A percentile compares a stretch with the other conserved stretches of the same genome.
These are phyloP conservation scores for Saksenaea vasiformis DNA, from an alignment of 371 early-diverging fungal genomes.

Conservation along the genomic window DNA sequence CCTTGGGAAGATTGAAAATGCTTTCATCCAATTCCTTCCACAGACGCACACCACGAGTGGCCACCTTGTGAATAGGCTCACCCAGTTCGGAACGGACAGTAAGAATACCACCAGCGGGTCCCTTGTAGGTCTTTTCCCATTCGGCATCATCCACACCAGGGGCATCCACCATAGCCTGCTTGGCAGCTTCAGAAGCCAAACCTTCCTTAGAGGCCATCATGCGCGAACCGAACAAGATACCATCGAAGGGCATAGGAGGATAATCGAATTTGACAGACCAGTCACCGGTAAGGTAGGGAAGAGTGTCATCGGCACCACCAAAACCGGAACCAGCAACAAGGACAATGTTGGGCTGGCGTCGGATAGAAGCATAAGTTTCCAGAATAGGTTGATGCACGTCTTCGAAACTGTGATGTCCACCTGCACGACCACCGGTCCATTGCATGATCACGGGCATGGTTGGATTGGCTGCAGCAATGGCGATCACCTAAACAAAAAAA, in stretches of 20 bases:
- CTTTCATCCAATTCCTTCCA: constrained; percentile 97
- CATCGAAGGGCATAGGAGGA: constrained; percentile 97
- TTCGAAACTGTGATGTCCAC: constrained; percentile 97
- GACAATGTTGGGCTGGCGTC: constrained; percentile 84
- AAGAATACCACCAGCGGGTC: constrained; percentile 88
- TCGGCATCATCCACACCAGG: constrained; percentile 86
- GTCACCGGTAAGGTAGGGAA: constrained; percentile 95
- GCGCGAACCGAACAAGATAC: constrained; percentile 91
- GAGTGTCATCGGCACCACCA: constrained; percentile 88
- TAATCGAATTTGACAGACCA: constrained; percentile 85
- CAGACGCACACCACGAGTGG: constrained; percentile 90
- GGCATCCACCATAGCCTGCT: constrained; percentile 90
- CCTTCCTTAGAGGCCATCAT: constrained; percentile 96
- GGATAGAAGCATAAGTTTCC: constrained; percentile 90
- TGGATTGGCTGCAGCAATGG: constrained; percentile 89
- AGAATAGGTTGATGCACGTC: constrained; percentile 94
- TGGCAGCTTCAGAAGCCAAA: constrained; percentile 81
- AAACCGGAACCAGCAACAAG: constrained; percentile 93
- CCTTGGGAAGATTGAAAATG: constrained; percentile 86
- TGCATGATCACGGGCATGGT: constrained; percentile 91
- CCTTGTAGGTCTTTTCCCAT: constrained; percentile 95
- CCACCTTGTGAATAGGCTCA: constrained; percentile 97
- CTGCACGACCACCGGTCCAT: constrained; percentile 98
- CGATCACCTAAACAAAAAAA: constrained; percentile 55
- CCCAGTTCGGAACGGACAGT: constrained; percentile 95